phyloP scores from a whole-genome alignment of 352 stramenopile genomes.

The Phytophthora melonis region DNA sequence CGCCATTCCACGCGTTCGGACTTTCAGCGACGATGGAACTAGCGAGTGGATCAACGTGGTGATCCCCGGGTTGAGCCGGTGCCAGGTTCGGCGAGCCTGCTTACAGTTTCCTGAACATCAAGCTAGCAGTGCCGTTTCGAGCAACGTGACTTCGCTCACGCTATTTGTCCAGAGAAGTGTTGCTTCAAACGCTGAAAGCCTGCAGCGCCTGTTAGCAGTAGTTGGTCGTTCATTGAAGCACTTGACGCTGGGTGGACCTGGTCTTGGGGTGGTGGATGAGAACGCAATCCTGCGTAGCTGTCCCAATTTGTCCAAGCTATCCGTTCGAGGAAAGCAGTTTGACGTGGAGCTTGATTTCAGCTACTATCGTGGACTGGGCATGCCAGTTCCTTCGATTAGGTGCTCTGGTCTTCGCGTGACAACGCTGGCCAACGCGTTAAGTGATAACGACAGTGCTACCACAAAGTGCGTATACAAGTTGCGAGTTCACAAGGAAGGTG shows the following conservation, averaged over 20 bases:
- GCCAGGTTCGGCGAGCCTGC: neutral
- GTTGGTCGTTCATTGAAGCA: neutral
- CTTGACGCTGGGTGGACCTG: neutral
- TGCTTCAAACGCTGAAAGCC: neutral
- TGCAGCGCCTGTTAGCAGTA: neutral
- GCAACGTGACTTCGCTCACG: neutral
- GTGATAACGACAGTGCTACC: neutral
- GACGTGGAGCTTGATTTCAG: slow-evolving; percentile 1
- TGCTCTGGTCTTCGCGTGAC: neutral
- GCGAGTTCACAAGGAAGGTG: neutral
- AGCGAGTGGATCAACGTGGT: neutral
- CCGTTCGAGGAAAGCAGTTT: neutral
- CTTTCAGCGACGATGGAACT: slow-evolving; percentile 9
- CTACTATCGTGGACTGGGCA: neutral
- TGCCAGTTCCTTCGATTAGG: neutral
- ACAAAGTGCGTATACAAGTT: neutral
- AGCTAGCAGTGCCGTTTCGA: neutral
- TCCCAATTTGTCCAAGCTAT: neutral
- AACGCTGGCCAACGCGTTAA: neutral
- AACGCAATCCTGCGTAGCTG: neutral
- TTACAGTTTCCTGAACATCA: neutral
- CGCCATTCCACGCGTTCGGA: neutral
- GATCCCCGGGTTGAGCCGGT: neutral
- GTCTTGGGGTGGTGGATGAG: neutral
- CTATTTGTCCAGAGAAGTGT: neutral